Conservation (phyloP, 176 grass and related monocot species). For the Eremochloa ophiuroides region DNA sequence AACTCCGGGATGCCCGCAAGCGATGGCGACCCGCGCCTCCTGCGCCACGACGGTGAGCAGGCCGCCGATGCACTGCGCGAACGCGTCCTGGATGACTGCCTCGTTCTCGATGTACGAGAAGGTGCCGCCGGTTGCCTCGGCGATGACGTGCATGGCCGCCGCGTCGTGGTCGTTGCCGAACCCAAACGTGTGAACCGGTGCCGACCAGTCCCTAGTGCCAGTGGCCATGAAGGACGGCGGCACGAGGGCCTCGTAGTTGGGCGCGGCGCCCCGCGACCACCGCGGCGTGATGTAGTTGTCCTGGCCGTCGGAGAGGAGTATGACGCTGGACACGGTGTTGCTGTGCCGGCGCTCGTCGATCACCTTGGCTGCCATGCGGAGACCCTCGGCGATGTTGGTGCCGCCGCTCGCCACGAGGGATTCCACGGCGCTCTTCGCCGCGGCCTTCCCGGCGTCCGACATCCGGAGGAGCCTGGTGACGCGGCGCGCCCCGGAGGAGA, state of each 20-base stretch:
- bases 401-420: conserved; percentile 35
- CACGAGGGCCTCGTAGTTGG: conserved; percentile 50
- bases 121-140: conserved; percentile 49
- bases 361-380: conserved; percentile 48
- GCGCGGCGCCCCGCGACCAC: not conserved
- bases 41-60: conserved; percentile 60
- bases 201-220: not conserved
- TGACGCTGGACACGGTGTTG: conserved; percentile 67
- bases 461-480: conserved; percentile 47
- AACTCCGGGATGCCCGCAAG: conserved; percentile 15
- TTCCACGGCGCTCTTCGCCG: conserved; percentile 18
- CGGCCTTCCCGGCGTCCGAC: conserved; percentile 28
- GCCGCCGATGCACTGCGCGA: conserved; percentile 81
- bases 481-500: conserved; percentile 38
- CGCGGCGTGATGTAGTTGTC: conserved; percentile 36
- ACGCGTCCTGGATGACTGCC: conserved; percentile 59
- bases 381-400: conserved; percentile 62
- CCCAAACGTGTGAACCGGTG: conserved; percentile 72
- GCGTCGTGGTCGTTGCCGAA: conserved; percentile 79
- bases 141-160: conserved; percentile 54
- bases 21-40: conserved; percentile 21
- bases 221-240: conserved; percentile 27
- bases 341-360: conserved; percentile 43
- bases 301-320: conserved; percentile 77
- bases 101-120: conserved; percentile 76